These are phyloP conservation scores for Irpex sp. DNA, from an alignment of 1,284 basidiomycete species.

Conservation along the genomic window DNA sequence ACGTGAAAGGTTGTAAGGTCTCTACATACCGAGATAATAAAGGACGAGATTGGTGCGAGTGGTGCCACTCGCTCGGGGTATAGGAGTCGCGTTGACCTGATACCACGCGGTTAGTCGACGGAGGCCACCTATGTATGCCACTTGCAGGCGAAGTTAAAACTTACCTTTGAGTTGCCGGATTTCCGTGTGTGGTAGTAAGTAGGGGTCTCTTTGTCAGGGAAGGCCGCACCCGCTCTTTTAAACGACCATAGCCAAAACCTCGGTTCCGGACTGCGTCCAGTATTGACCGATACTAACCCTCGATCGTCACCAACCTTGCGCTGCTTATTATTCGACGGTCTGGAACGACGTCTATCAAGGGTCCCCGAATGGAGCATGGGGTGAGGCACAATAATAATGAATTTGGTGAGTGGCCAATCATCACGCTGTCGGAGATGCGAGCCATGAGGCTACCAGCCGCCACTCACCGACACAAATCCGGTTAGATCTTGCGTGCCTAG, in stretches of 20 bases:
- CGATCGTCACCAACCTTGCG: conserved; percentile 9
- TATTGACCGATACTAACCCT: conserved; percentile 2
- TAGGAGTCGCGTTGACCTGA: neutral
- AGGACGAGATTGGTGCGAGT: neutral
- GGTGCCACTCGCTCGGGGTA: neutral
- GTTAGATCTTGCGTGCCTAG: neutral
- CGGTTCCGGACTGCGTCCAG: conserved; percentile 8
- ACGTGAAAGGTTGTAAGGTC: neutral
- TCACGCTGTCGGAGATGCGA: neutral
- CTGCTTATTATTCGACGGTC: conserved; percentile 7
- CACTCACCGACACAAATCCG: conserved; percentile 1
- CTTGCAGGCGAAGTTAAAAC: no score
- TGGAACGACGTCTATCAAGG: conserved; percentile 4
- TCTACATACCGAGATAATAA: neutral
- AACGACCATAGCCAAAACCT: neutral
- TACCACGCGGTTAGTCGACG: neutral
- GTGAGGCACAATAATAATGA: conserved; percentile 1
- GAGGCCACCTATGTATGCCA: no score
- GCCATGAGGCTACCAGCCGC: conserved; percentile 14
- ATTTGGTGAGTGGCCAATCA: conserved; percentile 5
- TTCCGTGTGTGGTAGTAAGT: neutral
- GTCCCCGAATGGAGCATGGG: neutral
- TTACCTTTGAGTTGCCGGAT: neutral
- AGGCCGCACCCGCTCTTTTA: neutral
- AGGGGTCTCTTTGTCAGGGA: neutral